Evolutionary conservation across 2,329 filamentous ascomycete species (phyloP), one percentile per base, ranked within the genome.

Genomic region (Scedosporium apiospermum): DNA sequence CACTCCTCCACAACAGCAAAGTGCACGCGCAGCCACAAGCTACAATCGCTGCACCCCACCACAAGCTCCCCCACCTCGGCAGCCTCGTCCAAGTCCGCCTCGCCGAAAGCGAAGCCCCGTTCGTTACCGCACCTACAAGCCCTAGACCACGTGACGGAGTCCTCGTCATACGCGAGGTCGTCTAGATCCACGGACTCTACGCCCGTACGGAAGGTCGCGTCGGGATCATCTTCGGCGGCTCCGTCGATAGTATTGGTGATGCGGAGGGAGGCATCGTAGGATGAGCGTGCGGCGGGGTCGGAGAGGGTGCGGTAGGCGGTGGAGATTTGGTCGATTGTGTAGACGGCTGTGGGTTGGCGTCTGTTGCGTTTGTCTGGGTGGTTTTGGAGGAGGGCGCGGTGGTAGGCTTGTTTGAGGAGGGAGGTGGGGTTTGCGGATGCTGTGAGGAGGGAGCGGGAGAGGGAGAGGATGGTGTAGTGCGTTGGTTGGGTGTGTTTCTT

Each of bases 31-130:
- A 88, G 71, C 85, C 85, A 88, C 57, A 89, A 74, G 69, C 86
- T 88, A 66, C 86, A 89, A 67, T 88, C 86, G 63, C 78, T 77
- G 68, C 86, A 89, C 10, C 83, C 86, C 49, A 89, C 85, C 71
- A 87, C 77, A 57, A 88, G 71, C 69, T 86, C 83, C 7, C 85
- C 82, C 65, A 82, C 77, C 60, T 83, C 81, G 57, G 77, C 79
- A 46, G 79, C 82, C 69, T 82, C 83, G 66, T 85, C 82, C 58
- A 89, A 74, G 69, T 88, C 84, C 7, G 71, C 72, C 72, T 88
- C 86, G 16, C 72, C 74, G 65, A 88, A 81, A 30, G 80, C 71
- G 69, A 84, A 89, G 1, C 86, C 86, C 46, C 79, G 77, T 38
- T 77, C 75, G 70, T 88, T 88, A 46, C 86, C 86, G 71, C 86